phyloP scores from a whole-genome alignment of 306 rosid species.

The Potentilla sterilis region DNA sequence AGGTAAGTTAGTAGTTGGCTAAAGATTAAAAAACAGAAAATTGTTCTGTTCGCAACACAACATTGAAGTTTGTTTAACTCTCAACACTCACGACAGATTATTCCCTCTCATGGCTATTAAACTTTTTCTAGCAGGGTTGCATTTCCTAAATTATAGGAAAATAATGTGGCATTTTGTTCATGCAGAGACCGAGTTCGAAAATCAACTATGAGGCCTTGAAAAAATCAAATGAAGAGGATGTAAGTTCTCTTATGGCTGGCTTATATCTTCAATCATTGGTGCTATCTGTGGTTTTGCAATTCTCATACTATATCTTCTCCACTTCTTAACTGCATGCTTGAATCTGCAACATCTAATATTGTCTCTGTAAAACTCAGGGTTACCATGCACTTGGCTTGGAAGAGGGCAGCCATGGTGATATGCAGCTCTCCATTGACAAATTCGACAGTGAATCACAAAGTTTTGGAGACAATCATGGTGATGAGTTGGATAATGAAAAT shows the following conservation, averaged over 20 bases:
- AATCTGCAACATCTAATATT: neutral
- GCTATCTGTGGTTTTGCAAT: neutral
- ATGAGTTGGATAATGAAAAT: constrained; percentile 11
- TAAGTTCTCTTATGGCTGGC: neutral
- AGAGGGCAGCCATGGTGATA: neutral
- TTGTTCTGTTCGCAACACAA: neutral
- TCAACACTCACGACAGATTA: neutral
- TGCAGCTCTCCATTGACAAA: neutral
- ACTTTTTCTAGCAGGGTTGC: neutral
- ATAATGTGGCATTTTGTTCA: neutral
- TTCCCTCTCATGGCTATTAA: neutral
- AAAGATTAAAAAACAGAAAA: too few species aligned
- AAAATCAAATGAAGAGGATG: constrained; percentile 14
- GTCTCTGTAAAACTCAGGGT: neutral
- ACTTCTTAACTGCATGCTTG: neutral
- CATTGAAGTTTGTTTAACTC: neutral
- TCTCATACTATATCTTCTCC: neutral
- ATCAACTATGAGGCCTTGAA: constrained; percentile 9
- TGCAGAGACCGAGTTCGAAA: constrained; percentile 18
- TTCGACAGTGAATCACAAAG: neutral
- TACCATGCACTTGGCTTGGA: neutral
- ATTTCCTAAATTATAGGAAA: neutral
- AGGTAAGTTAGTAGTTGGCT: neutral
- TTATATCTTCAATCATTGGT: neutral
- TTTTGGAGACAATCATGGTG: constrained; percentile 5